A percentile compares a stretch with the other conserved stretches of the same genome.
phyloP scores from a whole-genome alignment of 441 rosid species.

The Pelargonium fulgidum region DNA sequence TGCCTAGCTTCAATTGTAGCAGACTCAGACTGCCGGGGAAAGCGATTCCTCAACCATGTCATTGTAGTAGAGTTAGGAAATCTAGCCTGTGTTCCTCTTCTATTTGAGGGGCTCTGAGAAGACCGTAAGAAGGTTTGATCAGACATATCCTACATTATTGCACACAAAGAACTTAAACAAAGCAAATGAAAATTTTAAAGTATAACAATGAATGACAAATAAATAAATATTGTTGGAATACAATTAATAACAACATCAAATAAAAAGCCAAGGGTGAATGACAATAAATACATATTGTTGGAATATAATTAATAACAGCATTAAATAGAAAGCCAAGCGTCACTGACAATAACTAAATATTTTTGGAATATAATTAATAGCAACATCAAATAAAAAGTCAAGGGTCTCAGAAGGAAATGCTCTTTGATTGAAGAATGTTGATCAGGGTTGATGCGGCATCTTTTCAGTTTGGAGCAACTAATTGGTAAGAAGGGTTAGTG shows the following conservation, averaged over 20 bases:
- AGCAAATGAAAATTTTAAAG: too few species aligned
- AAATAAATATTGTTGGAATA: too few species aligned
- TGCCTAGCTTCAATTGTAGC: constrained; percentile 21
- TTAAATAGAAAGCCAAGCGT: too few species aligned
- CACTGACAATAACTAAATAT: too few species aligned
- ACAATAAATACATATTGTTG: too few species aligned
- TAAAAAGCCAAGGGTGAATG: not conserved
- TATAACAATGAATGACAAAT: too few species aligned
- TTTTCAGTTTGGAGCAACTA: too few species aligned
- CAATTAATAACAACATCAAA: not conserved
- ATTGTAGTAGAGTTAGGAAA: constrained; percentile 35
- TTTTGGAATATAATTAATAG: too few species aligned
- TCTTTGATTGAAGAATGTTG: too few species aligned
- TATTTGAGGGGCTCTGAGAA: constrained; percentile 36
- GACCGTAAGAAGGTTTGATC: constrained; percentile 37
- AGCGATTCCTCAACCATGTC: constrained; percentile 42
- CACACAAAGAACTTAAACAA: not conserved
- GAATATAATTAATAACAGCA: not conserved
- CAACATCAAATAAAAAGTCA: constrained; percentile 1
- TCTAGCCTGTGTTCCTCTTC: constrained; percentile 42
- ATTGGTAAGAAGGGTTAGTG: too few species aligned
- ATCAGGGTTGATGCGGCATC: too few species aligned
- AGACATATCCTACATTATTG: constrained; percentile 20
- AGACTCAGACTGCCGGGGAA: constrained; percentile 30
- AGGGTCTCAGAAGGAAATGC: too few species aligned